Conservation (phyloP, 352 stramenopile species). For the Phytophthora sansomeana region DNA sequence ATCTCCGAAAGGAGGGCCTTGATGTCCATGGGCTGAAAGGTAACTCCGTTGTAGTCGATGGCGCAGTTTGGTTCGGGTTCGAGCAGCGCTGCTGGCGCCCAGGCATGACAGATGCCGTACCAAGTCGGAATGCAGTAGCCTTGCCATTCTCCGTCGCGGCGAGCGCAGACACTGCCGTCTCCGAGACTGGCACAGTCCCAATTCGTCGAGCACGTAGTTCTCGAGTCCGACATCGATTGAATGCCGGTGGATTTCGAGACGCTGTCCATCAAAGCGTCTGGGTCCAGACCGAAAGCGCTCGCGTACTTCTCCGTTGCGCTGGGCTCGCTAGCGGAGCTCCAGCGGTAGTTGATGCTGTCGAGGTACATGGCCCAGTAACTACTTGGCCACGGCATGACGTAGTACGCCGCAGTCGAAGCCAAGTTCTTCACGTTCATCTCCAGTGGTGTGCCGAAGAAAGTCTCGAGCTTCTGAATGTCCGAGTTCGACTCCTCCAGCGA, state of each 20-base stretch:
- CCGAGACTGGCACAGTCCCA: conserved; percentile 35
- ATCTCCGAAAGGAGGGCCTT: conserved; percentile 55
- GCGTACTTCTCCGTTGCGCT: conserved; percentile 58
- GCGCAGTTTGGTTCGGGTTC: conserved; percentile 56
- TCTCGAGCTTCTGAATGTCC: conserved; percentile 47
- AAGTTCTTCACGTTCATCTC: conserved; percentile 44
- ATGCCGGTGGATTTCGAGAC: conserved; percentile 48
- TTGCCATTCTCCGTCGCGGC: conserved; percentile 33
- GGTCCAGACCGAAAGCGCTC: conserved; percentile 47
- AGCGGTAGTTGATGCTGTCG: conserved; percentile 71
- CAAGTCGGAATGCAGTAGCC: conserved; percentile 59
- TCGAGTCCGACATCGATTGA: conserved; percentile 34
- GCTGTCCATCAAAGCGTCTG: conserved; percentile 41
- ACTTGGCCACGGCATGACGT: conserved; percentile 53
- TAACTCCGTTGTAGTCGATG: conserved; percentile 50
- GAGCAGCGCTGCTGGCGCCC: conserved; percentile 46
- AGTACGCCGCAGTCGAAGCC: conserved; percentile 22
- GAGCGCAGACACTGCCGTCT: conserved; percentile 43
- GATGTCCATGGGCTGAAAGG: conserved; percentile 58
- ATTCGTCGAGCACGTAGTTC: conserved; percentile 40
- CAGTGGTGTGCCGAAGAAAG: conserved; percentile 35
- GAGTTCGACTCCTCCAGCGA: conserved; percentile 27
- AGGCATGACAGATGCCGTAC: conserved; percentile 62
- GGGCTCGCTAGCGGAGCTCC: conserved; percentile 32
- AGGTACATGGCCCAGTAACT: conserved; percentile 72